These are phyloP conservation scores for Termitomyces sp. DNA, from an alignment of 768 basidiomycete genomes.

Conservation along the genomic window DNA sequence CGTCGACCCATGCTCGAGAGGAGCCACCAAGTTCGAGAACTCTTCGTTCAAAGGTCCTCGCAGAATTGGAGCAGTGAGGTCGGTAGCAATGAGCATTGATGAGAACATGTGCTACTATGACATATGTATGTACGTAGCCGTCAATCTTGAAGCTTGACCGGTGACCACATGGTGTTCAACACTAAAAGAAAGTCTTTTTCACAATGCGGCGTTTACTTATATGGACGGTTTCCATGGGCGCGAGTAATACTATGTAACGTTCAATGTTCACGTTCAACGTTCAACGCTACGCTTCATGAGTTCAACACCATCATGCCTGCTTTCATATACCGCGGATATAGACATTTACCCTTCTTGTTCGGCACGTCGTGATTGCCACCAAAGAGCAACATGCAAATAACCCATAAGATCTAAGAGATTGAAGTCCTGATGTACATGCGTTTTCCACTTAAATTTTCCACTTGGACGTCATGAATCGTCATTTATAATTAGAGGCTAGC, in stretches of 20 bases:
- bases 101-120: constrained; percentile 1
- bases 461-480: background rate
- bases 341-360: background rate
- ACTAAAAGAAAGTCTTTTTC: background rate
- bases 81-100: background rate
- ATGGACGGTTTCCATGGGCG: background rate
- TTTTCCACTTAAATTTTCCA: background rate
- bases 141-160: too few relatives aligned
- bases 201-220: constrained; percentile 3
- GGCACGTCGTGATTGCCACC: background rate
- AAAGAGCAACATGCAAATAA: background rate
- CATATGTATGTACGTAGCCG: background rate
- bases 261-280: background rate
- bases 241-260: too few relatives aligned
- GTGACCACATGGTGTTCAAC: background rate
- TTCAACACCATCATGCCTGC: background rate
- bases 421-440: background rate
- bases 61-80: background rate
- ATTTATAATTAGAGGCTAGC: background rate
- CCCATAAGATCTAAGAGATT: background rate
- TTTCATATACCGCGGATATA: background rate
- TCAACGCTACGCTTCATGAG: background rate
- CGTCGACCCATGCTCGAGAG: background rate
- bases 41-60: background rate
- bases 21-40: constrained; percentile 1